A percentile compares a stretch with the other conserved stretches of the same genome.
Conservation (phyloP, 306 rosid genomes). For the Lathyrus oleraceus region DNA sequence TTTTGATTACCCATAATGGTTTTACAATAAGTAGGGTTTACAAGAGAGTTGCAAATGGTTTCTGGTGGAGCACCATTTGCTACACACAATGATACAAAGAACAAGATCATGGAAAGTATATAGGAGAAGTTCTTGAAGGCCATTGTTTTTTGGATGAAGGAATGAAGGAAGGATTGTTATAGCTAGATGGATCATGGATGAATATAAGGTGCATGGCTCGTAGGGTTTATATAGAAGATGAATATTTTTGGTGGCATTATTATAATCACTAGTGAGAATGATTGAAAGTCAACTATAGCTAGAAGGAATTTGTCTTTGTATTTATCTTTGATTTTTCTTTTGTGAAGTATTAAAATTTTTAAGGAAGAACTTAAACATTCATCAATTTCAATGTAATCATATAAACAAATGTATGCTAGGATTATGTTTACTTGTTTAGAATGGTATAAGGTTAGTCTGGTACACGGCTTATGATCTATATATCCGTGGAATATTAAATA, state of each 20-base stretch:
- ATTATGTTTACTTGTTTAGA: neutral
- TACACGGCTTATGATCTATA: neutral
- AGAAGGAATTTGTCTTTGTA: neutral
- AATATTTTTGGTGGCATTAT: neutral
- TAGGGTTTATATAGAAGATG: neutral
- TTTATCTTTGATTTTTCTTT: neutral
- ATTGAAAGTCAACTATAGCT: conserved; percentile 26
- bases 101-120: neutral
- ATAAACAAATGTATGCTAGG: neutral
- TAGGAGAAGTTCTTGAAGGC: conserved; percentile 35
- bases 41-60: neutral
- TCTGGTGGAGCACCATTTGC: conserved; percentile 20
- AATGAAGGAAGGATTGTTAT: neutral
- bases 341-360: conserved; percentile 13
- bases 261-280: neutral
- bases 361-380: neutral
- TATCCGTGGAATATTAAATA: neutral
- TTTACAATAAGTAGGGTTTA: neutral
- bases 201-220: neutral
- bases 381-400: neutral
- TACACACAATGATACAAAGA: conserved; percentile 16
- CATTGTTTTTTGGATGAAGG: conserved; percentile 25
- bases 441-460: neutral
- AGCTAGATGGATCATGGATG: neutral
- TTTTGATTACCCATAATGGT: neutral